Evolutionary conservation across 2,329 filamentous ascomycete genomes (phyloP).

Genomic region (Aureobasidium sp.): DNA sequence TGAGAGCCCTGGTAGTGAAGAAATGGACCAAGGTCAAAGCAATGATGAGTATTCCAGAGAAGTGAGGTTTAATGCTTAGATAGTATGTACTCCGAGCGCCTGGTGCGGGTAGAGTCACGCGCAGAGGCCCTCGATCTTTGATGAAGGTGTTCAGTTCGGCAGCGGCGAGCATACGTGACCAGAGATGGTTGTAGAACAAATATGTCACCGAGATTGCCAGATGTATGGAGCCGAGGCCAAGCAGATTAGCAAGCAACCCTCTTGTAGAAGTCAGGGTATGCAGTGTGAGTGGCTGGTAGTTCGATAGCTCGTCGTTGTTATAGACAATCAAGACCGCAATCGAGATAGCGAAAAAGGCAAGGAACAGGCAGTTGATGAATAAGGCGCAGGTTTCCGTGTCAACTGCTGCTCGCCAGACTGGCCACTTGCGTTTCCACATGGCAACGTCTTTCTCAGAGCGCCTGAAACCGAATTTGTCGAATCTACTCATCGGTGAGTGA

Average conservation of each 20-base stretch:
- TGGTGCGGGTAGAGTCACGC: neutral
- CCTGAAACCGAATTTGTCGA: neutral
- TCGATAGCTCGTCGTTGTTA: neutral
- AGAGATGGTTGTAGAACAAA: conserved; percentile 6
- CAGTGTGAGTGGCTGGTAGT: neutral
- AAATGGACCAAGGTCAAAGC: neutral
- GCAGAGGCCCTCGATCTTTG: neutral
- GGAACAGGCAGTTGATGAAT: neutral
- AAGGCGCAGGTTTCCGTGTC: neutral
- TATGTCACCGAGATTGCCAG: neutral
- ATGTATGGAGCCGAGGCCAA: neutral
- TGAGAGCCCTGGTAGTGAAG: neutral
- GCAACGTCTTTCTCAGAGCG: neutral
- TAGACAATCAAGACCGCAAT: neutral
- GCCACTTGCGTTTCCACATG: neutral
- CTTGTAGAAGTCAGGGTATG: neutral
- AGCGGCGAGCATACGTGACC: neutral
- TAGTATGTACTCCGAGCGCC: neutral
- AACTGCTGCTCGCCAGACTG: conserved; percentile 5
- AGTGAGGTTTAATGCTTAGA: neutral
- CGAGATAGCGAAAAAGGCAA: neutral
- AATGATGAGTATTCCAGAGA: neutral
- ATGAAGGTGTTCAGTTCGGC: neutral
- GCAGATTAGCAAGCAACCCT: neutral
- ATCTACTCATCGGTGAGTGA: neutral